A percentile compares a stretch with the other conserved stretches of the same genome.
phyloP scores from a whole-genome alignment of 2,329 filamentous ascomycete species.

The Alternaria sp. region DNA sequence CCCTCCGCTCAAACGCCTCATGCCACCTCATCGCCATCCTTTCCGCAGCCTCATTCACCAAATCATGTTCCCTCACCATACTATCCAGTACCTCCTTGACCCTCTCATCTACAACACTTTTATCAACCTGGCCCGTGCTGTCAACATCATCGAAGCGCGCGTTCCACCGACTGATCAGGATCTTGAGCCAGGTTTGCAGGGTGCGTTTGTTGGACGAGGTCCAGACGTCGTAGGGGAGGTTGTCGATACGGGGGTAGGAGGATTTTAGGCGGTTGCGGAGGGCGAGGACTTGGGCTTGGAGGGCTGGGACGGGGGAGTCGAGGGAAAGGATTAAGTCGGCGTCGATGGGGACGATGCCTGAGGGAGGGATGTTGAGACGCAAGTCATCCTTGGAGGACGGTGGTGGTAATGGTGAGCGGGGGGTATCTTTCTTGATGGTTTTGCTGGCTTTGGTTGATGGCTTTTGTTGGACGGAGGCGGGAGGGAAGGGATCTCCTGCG shows the following conservation, averaged over 20 bases:
- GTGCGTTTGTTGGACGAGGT: constrained; percentile 22
- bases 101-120: constrained; percentile 9
- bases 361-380: constrained; percentile 14
- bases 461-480: neutral
- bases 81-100: constrained; percentile 27
- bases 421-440: neutral
- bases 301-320: constrained; percentile 10
- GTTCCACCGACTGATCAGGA: constrained; percentile 31
- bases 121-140: neutral
- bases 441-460: neutral
- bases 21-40: constrained; percentile 34
- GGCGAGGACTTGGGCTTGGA: constrained; percentile 29
- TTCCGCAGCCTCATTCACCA: constrained; percentile 27
- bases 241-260: constrained; percentile 34
- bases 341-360: constrained; percentile 24
- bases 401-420: neutral
- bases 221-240: constrained; percentile 34
- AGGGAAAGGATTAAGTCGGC: constrained; percentile 24
- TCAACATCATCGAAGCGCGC: constrained; percentile 25
- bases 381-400: constrained; percentile 9
- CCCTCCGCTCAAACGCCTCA: constrained; percentile 17
- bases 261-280: constrained; percentile 27
- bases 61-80: constrained; percentile 31
- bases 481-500: neutral
- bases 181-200: constrained; percentile 37